Percentiles rank a stretch among this genome's conserved stretches.
Evolutionary conservation across 208 protist genomes (phyloP).

Genomic region (Sergeia podlipaevii): DNA sequence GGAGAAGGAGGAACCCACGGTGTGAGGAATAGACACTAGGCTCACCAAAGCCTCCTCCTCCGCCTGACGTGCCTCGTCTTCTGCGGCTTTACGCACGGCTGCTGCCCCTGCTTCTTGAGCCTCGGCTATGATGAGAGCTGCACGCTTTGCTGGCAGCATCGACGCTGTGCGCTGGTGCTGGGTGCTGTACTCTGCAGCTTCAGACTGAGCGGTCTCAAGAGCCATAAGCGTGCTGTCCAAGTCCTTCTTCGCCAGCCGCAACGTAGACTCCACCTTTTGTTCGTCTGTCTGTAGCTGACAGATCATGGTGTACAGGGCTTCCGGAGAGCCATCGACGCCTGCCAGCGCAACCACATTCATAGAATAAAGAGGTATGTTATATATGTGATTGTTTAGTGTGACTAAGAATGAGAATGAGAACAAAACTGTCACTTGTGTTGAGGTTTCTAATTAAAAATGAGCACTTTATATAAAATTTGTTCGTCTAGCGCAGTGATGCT

Average conservation of each 20-base stretch:
- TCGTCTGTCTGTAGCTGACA: constrained; percentile 11
- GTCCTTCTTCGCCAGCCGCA: constrained; percentile 1
- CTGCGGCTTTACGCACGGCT: too few species aligned
- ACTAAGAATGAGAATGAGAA: background rate
- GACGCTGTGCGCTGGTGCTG: background rate
- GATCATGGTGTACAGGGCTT: constrained; percentile 25
- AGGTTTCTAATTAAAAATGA: background rate
- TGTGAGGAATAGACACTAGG: too few species aligned
- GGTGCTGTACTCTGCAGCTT: background rate
- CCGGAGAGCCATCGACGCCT: constrained; percentile 6
- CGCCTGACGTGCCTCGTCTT: too few species aligned
- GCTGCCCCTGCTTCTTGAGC: too few species aligned
- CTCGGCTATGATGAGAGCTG: constrained; percentile 1
- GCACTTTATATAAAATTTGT: background rate
- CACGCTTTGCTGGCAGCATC: background rate
- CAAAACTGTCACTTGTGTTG: background rate
- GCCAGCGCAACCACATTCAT: too few species aligned
- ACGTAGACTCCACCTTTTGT: background rate
- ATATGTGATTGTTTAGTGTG: background rate
- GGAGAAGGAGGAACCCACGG: too few species aligned
- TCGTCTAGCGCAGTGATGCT: background rate
- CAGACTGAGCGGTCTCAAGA: background rate
- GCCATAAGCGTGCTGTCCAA: background rate
- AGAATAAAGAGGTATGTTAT: too few species aligned
- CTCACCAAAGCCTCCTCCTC: too few species aligned